Evolutionary conservation across 495 filamentous ascomycete genomes (phyloP), one percentile per base, ranked within the genome.

Genomic region (Recurvomyces mirabilis): DNA sequence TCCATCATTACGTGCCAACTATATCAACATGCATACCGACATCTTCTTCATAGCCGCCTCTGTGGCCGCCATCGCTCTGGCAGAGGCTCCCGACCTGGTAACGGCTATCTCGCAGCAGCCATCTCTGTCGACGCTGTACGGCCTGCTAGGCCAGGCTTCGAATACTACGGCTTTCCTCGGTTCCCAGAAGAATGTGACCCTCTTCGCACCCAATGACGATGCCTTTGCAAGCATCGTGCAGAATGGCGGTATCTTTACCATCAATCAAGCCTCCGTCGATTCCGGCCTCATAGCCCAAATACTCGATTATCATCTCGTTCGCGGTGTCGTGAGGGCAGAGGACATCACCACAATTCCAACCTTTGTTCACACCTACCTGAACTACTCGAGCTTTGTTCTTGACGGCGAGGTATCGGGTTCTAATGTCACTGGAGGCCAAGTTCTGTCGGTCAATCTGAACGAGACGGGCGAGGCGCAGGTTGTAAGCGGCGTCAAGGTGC

Each of bases 201-300:
- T 52, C 26, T 43, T 52, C 26, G 49, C 49, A 14, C 49, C 49
- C 10, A 47, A 22, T 22, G 23, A 47, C 21, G 36, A 47, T 12
- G 49, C 49, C 0, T 34, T 52, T 30, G 23, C 43, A 3, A 19
- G 20, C 21, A 41, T 49, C 38, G 38, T 20, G 14, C 12, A 37
- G 21, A 22, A 12, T 21, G 43, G 44, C n/a, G 6, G 4, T 0
- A 42, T 48, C 45, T 33, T 48, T 38, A 15, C 17, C 23, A 34
- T 48, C 38, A 1, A 42, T 13, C 20, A 43, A 19, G 25, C 37
- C 5, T 5, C 23, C 25, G 24, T 40, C 5, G 45, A 32, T n/a
- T 12, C 45, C 0, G 38, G 30, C 0, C 17, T 45, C 15, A 41
- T 34, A 12, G 35, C 41, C 11, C 36, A 47, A 5, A 26, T 47